phyloP scores from a whole-genome alignment of 768 basidiomycete genomes.

The Psilocybe subaeruginosa region DNA sequence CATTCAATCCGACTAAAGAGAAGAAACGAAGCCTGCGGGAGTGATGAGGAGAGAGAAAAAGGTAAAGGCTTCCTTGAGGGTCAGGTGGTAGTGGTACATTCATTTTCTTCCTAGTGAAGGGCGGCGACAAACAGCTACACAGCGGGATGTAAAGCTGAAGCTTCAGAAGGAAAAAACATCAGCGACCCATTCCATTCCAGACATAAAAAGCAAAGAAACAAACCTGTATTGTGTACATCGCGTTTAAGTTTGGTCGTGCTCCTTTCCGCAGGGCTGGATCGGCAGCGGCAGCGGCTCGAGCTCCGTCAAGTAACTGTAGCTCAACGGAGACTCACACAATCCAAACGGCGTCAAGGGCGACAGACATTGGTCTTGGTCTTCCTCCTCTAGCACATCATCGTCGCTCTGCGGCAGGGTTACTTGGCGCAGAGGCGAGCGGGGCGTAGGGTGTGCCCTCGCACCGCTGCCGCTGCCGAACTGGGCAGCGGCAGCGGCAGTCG shows the following conservation, averaged over 20 bases:
- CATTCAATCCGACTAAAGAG: background rate
- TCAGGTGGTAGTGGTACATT: background rate
- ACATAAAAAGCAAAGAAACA: too few species aligned
- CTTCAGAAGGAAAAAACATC: too few species aligned
- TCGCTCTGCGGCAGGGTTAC: conserved; percentile 18
- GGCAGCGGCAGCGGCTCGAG: background rate
- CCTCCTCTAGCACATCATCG: conserved; percentile 8
- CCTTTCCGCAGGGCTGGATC: background rate
- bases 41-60: too few species aligned
- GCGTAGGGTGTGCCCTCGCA: conserved; percentile 16
- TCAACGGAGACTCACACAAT: conserved; percentile 19
- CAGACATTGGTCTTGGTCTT: conserved; percentile 4
- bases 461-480: background rate
- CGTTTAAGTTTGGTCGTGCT: background rate
- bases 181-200: too few species aligned
- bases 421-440: conserved; percentile 25
- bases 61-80: too few species aligned
- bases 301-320: conserved; percentile 14
- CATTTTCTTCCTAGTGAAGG: too few species aligned
- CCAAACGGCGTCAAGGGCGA: conserved; percentile 18
- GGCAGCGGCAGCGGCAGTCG: background rate
- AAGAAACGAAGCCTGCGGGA: too few species aligned
- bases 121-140: background rate
- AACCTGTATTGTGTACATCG: background rate
- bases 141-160: background rate